phyloP scores from a whole-genome alignment of 2,329 filamentous ascomycete species.

The Neofusicoccum laricinum region DNA sequence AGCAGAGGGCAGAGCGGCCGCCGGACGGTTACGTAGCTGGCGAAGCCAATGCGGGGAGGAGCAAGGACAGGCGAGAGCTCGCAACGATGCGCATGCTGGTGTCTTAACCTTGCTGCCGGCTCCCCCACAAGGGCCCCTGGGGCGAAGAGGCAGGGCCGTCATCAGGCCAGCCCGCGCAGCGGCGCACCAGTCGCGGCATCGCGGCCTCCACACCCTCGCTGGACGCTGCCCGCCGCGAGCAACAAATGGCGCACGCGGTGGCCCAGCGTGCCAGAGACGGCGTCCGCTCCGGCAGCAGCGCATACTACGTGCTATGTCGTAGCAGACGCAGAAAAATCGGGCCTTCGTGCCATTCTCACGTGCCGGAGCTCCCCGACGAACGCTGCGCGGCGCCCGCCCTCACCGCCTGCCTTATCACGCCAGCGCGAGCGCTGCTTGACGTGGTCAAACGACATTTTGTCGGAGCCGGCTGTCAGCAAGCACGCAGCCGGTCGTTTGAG shows the following conservation, averaged over 20 bases:
- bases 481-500: not conserved
- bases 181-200: not conserved
- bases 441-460: conserved; percentile 1
- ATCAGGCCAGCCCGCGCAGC: not conserved
- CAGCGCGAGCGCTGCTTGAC: not conserved
- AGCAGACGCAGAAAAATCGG: not conserved
- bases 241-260: conserved; percentile 1
- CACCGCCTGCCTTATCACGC: conserved; percentile 9
- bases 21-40: conserved; percentile 16
- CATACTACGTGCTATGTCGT: too few species aligned
- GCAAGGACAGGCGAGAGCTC: conserved; percentile 20
- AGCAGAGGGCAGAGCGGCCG: not conserved
- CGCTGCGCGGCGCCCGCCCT: not conserved
- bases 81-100: conserved; percentile 17
- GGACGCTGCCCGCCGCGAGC: not conserved
- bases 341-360: not conserved
- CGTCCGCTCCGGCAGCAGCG: not conserved
- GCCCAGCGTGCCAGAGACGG: not conserved
- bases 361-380: not conserved
- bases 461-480: not conserved
- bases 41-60: conserved; percentile 33
- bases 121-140: not conserved
- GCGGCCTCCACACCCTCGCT: not conserved
- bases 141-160: not conserved
- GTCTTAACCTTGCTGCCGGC: not conserved